phyloP scores from a whole-genome alignment of 2,329 filamentous ascomycete genomes.

The Penicillium italicum region DNA sequence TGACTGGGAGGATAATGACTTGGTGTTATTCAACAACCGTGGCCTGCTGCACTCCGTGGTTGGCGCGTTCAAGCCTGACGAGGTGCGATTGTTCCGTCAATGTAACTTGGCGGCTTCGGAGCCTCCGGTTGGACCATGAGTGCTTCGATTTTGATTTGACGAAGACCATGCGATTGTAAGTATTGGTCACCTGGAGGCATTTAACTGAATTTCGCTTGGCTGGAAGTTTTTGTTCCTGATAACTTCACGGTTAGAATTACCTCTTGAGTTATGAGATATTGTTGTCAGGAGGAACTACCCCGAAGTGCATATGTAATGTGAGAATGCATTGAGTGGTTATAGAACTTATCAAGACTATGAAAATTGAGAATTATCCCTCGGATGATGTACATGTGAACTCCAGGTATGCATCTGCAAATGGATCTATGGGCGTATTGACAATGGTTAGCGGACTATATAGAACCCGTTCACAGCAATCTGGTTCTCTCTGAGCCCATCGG shows the following conservation, averaged over 20 bases:
- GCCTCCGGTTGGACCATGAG: conserved; percentile 18
- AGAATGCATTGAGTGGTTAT: too few species aligned
- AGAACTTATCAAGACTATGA: too few species aligned
- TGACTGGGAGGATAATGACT: conserved; percentile 72
- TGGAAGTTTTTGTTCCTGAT: background rate
- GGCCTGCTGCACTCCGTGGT: conserved; percentile 72
- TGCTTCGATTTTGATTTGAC: background rate
- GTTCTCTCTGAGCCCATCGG: conserved; percentile 47
- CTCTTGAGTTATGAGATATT: too few species aligned
- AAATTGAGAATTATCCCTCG: background rate
- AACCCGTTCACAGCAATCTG: conserved; percentile 36
- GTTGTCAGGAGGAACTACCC: too few species aligned
- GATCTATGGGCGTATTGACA: background rate
- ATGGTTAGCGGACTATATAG: conserved; percentile 33
- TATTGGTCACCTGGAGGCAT: background rate
- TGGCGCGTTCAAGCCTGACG: conserved; percentile 68
- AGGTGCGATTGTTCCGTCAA: conserved; percentile 71
- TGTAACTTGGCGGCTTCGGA: conserved; percentile 65
- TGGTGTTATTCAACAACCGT: conserved; percentile 75
- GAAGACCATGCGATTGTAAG: background rate
- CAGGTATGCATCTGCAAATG: background rate
- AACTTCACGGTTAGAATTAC: background rate
- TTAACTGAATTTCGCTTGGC: background rate
- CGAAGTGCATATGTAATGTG: too few species aligned
- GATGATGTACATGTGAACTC: background rate